Evolutionary conservation across 768 basidiomycete genomes (phyloP).

Genomic region (Austroboletus festivus): DNA sequence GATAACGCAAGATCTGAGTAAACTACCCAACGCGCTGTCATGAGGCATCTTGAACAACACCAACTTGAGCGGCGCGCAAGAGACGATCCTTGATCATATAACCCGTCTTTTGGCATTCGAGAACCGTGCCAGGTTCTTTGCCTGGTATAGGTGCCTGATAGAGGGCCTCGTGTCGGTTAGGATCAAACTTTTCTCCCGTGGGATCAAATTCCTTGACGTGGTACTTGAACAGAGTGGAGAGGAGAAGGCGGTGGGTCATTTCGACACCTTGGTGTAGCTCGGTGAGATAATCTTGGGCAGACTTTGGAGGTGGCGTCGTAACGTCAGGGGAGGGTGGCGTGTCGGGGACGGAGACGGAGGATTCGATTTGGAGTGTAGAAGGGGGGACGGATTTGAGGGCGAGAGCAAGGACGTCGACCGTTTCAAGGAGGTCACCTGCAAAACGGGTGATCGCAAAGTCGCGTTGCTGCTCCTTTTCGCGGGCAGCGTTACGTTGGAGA

Average conservation of each 20-base stretch:
- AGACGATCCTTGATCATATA: constrained; percentile 95
- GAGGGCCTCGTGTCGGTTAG: constrained; percentile 91
- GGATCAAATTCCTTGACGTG: constrained; percentile 92
- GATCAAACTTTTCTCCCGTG: constrained; percentile 90
- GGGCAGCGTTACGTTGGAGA: constrained; percentile 84
- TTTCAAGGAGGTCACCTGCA: constrained; percentile 85
- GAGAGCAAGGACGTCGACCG: constrained; percentile 84
- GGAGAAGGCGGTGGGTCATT: constrained; percentile 85
- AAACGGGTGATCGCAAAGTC: constrained; percentile 94
- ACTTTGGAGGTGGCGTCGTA: constrained; percentile 42
- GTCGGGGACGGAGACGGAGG: too few species aligned
- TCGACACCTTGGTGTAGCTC: constrained; percentile 86
- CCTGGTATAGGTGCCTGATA: constrained; percentile 91
- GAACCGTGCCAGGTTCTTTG: constrained; percentile 83
- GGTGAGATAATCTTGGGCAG: constrained; percentile 53
- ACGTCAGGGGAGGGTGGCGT: constrained; percentile 20
- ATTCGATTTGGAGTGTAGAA: constrained; percentile 37
- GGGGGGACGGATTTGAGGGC: constrained; percentile 78
- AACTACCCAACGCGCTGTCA: constrained; percentile 19
- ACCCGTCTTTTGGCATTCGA: constrained; percentile 87
- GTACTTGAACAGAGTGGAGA: constrained; percentile 88
- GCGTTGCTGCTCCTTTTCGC: constrained; percentile 88
- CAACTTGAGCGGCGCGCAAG: constrained; percentile 93
- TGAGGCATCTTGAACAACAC: constrained; percentile 74
- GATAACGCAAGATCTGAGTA: neutral